Evolutionary conservation across 2,329 filamentous ascomycete genomes (phyloP).

Genomic region (Aureobasidium sp.): DNA sequence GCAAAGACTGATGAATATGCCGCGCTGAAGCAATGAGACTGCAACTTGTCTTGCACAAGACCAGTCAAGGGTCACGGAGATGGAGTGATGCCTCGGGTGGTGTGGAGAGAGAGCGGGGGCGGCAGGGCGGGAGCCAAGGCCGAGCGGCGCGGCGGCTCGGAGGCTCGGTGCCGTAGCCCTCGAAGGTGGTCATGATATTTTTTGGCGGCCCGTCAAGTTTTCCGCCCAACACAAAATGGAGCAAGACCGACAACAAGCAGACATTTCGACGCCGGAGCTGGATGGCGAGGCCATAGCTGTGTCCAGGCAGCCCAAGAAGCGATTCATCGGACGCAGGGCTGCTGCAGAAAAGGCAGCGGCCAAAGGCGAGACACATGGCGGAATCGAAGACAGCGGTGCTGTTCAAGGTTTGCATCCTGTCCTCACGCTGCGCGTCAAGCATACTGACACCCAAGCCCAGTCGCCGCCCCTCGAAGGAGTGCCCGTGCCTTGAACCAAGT

Average conservation of each 20-base stretch:
- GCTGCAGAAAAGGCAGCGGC: conserved; percentile 54
- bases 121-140: conserved; percentile 1
- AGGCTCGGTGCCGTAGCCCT: not conserved
- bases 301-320: conserved; percentile 71
- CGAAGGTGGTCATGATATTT: not conserved
- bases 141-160: not conserved
- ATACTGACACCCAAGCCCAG: conserved; percentile 34
- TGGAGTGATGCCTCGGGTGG: conserved; percentile 1
- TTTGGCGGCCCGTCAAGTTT: not conserved
- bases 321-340: conserved; percentile 78
- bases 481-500: conserved; percentile 85
- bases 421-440: too few species aligned
- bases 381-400: conserved; percentile 52
- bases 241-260: conserved; percentile 60
- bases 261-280: conserved; percentile 61
- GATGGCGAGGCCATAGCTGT: conserved; percentile 39
- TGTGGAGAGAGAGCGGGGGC: conserved; percentile 1
- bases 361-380: conserved; percentile 33
- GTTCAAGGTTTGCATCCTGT: conserved; percentile 53
- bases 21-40: not conserved
- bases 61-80: not conserved
- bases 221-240: conserved; percentile 51
- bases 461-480: conserved; percentile 60
- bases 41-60: not conserved
- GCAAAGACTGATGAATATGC: not conserved